Percentiles rank a stretch among this genome's conserved stretches.
phyloP scores from a whole-genome alignment of 768 basidiomycete species.

The Coprinopsis sp. region DNA sequence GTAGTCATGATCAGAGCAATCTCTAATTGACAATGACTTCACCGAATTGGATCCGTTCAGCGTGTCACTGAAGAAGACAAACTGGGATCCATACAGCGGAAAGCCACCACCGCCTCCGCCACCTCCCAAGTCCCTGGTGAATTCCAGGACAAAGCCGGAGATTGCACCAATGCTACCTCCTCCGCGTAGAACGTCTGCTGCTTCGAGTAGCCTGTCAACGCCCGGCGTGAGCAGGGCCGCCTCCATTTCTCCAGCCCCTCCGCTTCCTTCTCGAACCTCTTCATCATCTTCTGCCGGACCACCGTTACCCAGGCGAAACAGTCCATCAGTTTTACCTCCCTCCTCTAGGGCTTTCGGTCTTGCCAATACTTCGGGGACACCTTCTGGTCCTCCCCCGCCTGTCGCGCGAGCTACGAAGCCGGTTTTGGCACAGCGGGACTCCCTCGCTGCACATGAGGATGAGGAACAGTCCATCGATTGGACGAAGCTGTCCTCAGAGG shows the following conservation, averaged over 20 bases:
- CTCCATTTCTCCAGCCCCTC: conserved; percentile 22
- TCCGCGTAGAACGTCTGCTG: conserved; percentile 27
- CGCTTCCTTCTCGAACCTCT: conserved; percentile 22
- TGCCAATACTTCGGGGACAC: conserved; percentile 11
- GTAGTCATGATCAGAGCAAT: not conserved
- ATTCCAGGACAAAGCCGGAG: conserved; percentile 28
- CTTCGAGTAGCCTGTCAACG: conserved; percentile 10
- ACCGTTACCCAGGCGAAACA: conserved; percentile 7
- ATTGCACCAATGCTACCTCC: conserved; percentile 29
- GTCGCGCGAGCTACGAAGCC: conserved; percentile 16
- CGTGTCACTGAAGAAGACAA: conserved; percentile 53
- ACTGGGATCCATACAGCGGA: conserved; percentile 60
- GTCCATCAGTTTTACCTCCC: conserved; percentile 6
- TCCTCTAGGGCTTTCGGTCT: conserved; percentile 5
- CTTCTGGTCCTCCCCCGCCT: conserved; percentile 11
- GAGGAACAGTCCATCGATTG: conserved; percentile 49
- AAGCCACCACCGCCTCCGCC: conserved; percentile 47
- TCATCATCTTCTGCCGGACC: conserved; percentile 16
- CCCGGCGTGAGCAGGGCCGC: conserved; percentile 14
- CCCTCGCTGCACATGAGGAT: not conserved
- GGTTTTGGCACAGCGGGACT: not conserved
- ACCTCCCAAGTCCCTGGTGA: conserved; percentile 32
- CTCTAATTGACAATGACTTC: not conserved
- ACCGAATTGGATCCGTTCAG: conserved; percentile 26
- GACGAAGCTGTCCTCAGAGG: conserved; percentile 59